phyloP scores from a whole-genome alignment of 83 land plant species.

The Isoetes engelmannii region DNA sequence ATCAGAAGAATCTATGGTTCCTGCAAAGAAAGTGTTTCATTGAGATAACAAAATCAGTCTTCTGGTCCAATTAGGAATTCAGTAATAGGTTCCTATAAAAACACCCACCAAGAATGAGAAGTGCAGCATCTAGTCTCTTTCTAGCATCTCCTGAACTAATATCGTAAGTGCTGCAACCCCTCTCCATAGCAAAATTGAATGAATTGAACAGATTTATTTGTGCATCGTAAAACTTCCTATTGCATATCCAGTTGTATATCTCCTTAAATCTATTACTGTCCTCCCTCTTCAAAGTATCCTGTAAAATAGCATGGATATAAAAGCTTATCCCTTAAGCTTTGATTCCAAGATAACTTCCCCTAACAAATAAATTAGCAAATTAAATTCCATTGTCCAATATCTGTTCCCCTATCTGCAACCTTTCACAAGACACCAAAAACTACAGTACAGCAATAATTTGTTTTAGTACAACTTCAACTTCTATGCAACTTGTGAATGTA shows the following conservation, averaged over 20 bases:
- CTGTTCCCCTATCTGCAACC: no score
- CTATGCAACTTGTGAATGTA: no score
- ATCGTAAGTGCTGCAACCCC: neutral
- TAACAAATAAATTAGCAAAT: no score
- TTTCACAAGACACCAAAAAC: no score
- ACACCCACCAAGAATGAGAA: conserved; percentile 44
- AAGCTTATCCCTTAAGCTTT: no score
- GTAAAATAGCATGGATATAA: no score
- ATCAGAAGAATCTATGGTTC: conserved; percentile 71
- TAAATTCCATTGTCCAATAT: no score
- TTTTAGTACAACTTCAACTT: no score
- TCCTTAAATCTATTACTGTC: conserved; percentile 3
- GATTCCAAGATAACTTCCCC: no score
- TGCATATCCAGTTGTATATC: conserved; percentile 21
- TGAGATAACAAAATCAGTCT: neutral
- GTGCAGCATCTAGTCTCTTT: conserved; percentile 36
- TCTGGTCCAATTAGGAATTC: neutral
- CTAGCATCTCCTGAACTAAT: conserved; percentile 4
- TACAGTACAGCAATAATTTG: no score
- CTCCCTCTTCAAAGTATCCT: no score
- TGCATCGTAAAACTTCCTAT: conserved; percentile 23
- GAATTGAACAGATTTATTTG: conserved; percentile 21
- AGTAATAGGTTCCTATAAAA: neutral
- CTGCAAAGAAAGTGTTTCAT: conserved; percentile 19
- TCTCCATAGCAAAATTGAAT: conserved; percentile 4